phyloP scores from a whole-genome alignment of 345 rosid genomes.

The Rhodamnia rubescens region DNA sequence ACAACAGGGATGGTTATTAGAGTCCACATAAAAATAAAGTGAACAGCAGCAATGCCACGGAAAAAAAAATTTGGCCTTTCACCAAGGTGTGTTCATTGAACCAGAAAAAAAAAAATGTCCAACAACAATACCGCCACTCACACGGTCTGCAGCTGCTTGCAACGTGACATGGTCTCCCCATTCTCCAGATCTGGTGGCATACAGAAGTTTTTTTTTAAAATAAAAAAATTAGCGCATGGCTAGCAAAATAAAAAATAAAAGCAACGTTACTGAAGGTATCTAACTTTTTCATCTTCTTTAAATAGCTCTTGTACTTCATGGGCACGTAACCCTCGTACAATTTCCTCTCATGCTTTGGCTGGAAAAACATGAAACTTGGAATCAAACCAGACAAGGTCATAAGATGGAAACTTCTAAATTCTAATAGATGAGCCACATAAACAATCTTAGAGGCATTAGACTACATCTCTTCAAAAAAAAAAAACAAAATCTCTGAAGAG shows the following conservation, averaged over 20 bases:
- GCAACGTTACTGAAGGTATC: constrained; percentile 20
- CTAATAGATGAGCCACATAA: background rate
- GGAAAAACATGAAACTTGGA: constrained; percentile 9
- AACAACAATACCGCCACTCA: constrained; percentile 24
- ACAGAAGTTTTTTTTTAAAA: no score
- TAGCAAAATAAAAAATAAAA: constrained; percentile 5
- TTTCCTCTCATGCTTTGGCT: constrained; percentile 64
- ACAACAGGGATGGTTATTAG: background rate
- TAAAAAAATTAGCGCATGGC: no score
- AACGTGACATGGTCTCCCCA: constrained; percentile 97
- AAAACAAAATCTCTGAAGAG: no score
- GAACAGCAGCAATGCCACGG: background rate
- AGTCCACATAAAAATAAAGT: background rate
- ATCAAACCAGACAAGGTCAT: background rate
- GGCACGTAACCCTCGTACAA: constrained; percentile 84
- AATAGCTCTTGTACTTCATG: constrained; percentile 70
- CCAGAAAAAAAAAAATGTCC: background rate
- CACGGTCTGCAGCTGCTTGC: constrained; percentile 96
- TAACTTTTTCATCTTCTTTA: constrained; percentile 83
- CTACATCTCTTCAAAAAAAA: background rate
- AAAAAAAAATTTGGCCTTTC: background rate
- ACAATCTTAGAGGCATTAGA: background rate
- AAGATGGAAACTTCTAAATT: background rate
- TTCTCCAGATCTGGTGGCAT: constrained; percentile 57
- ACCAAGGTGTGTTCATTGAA: background rate